Base-by-base conservation (phyloP, 1,284 basidiomycete genomes). In the Malassezia equina region DNA sequence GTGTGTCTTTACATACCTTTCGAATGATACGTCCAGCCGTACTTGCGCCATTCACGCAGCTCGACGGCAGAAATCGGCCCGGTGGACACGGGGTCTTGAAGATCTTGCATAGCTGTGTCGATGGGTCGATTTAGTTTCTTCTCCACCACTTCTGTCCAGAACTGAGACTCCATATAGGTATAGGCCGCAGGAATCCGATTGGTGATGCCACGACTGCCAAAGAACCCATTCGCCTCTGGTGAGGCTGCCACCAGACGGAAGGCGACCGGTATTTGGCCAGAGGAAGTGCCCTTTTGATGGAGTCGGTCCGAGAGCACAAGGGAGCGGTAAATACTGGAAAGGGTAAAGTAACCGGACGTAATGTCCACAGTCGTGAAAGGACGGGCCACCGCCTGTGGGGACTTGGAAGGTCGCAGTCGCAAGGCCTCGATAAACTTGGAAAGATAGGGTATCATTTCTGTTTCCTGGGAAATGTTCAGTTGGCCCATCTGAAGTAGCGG, bases 11-110 rank as follows among this genome's bases (percentile, higher is more conserved):
- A 51, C 29, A 32, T 11, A 11, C 36, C 67, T 66, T 50, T 81
- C 96, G 98, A 28, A 90, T 99, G 93, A 77, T 98, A 99, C 0
- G 93, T 98, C 94, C 94, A 99, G 0, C 85, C 88, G n/a, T 80
- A 76, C 61, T 81, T 82, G 67, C 83, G 81, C 93, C 93, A 96
- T 75, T 96, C 90, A 56, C 79, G 80, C 55, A 98, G 78, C 57
- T 83, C 79, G 19, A 96, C 81, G 0, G 71, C 12, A 76, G 76
- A 25, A 68, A 53, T 51, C 47, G 52, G 47, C 62, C 56, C 61
- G 59, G 25, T 12, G 44, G 42, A 19, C 65, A 41, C 32, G 13
- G 25, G 50, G 33, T 24, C 27, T 5, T 31, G 19, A 11, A 12
- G 13, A 36, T 42, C 42, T 13, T 40, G 23, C 23, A 29, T 33